phyloP scores from a whole-genome alignment of 2,329 filamentous ascomycete species.

The Cucurbitaria berberidis region DNA sequence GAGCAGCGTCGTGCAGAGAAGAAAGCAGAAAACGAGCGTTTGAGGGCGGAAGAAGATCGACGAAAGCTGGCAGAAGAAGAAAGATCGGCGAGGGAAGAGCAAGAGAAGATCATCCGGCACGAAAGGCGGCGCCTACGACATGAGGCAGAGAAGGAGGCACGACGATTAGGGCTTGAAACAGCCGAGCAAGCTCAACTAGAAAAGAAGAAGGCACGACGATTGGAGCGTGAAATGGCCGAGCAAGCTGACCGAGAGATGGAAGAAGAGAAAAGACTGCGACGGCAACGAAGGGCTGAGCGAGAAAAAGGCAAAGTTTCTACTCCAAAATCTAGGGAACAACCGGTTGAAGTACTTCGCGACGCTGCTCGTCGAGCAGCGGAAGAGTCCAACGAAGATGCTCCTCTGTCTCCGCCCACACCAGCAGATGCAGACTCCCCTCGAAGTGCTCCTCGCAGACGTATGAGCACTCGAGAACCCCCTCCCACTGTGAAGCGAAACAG shows the following conservation, averaged over 20 bases:
- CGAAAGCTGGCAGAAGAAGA: constrained; percentile 27
- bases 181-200: constrained; percentile 18
- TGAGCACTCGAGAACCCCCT: constrained; percentile 36
- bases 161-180: constrained; percentile 15
- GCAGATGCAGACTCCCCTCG: constrained; percentile 30
- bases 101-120: constrained; percentile 36
- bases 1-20: constrained; percentile 37
- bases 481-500: constrained; percentile 35
- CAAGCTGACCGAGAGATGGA: constrained; percentile 15
- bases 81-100: constrained; percentile 30
- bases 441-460: constrained; percentile 28
- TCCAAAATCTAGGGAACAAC: constrained; percentile 18
- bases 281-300: constrained; percentile 34
- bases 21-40: constrained; percentile 29
- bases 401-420: constrained; percentile 19
- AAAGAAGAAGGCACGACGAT: constrained; percentile 27
- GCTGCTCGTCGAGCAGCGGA: constrained; percentile 30
- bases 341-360: constrained; percentile 27
- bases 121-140: constrained; percentile 31
- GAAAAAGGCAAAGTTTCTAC: constrained; percentile 30
- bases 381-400: constrained; percentile 18
- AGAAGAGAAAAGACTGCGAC: constrained; percentile 30
- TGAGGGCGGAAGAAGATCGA: constrained; percentile 28
- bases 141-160: constrained; percentile 36
- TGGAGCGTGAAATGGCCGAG: constrained; percentile 13